Conservation (phyloP, 176 grass and related monocot species). For the Juncus inflexus region DNA sequence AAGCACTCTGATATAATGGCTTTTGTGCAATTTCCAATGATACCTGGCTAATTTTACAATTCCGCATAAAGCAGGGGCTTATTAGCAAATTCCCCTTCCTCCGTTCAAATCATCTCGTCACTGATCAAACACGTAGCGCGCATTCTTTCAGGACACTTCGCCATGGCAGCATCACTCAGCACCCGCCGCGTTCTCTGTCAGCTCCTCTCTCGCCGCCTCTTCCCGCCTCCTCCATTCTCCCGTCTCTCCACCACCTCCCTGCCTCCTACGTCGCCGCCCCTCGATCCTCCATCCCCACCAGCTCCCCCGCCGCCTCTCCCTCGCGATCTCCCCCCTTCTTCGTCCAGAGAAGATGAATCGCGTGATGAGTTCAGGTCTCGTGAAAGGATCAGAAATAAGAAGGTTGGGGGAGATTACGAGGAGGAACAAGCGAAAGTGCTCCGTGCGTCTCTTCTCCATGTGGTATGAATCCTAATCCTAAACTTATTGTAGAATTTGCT, state of each 20-base stretch:
- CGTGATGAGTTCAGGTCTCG: slow-evolving; percentile 9
- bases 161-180: not conserved
- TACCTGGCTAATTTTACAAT: too few species aligned
- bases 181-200: slow-evolving; percentile 48
- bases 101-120: not conserved
- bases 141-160: too few species aligned
- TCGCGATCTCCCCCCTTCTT: slow-evolving; percentile 27
- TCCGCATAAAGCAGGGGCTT: too few species aligned
- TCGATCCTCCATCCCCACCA: slow-evolving; percentile 26
- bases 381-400: slow-evolving; percentile 11
- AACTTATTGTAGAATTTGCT: not conserved
- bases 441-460: slow-evolving; percentile 74
- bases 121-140: slow-evolving; percentile 21
- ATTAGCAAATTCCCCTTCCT: too few species aligned
- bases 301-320: slow-evolving; percentile 23
- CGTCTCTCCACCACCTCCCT: slow-evolving; percentile 34
- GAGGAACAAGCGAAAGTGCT: slow-evolving; percentile 76
- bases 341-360: not conserved
- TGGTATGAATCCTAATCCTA: slow-evolving; percentile 37
- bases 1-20: too few species aligned
- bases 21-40: too few species aligned
- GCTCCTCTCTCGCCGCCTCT: slow-evolving; percentile 11
- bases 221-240: not conserved
- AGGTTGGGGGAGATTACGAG: slow-evolving; percentile 43
- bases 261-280: slow-evolving; percentile 13